Base-by-base conservation (phyloP, 768 basidiomycete genomes). In the Boletus reticuloceps region DNA sequence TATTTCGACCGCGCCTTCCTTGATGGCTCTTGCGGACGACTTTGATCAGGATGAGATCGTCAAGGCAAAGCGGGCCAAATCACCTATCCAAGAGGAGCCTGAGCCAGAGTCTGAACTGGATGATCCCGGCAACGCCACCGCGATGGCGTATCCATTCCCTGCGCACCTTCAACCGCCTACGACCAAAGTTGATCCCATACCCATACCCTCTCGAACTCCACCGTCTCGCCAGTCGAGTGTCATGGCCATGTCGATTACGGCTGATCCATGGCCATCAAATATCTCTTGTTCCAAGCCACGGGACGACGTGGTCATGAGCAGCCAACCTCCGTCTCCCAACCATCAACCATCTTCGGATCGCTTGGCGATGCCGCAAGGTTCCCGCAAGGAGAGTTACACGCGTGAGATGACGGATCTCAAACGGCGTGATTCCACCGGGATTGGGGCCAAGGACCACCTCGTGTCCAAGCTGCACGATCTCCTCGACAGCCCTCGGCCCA, bases 391-490 rank as follows among this genome's bases (percentile, higher is more conserved):
- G 12, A 14, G 50, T 7, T 41, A 48, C 53, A 1, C 61, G n/a
- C 58, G 54, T 69, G 71, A 67, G 51, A 54, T 59, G 50, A 50
- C 58, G 36, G 66, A 71, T 46, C 49, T 64, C 14, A 58, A 64
- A 40, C 54, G 62, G 31, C 56, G 62, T 31, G 61, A 63, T 13
- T 61, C 60, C 10, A 25, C 38, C 29, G 67, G 62, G 44, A 50
- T 62, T 53, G 39, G 47, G 61, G 50, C 58, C 44, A 72, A 70
- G 48, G 67, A 71, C 43, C 68, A 61, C 60, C 62, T 67, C 68
- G 74, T 61, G 62, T 65, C 71, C 37, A 75, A 78, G 54, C 65
- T 85, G 9, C 71, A 79, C 31, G 79, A 81, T 54, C 69, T 84
- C 11, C 74, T 84, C 13, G 74, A 72, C 45, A 77, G 78, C 50